Percentiles rank a stretch among this genome's conserved stretches.
Conservation (phyloP, 805 yeast species). For the Metschnikowia sp. region DNA sequence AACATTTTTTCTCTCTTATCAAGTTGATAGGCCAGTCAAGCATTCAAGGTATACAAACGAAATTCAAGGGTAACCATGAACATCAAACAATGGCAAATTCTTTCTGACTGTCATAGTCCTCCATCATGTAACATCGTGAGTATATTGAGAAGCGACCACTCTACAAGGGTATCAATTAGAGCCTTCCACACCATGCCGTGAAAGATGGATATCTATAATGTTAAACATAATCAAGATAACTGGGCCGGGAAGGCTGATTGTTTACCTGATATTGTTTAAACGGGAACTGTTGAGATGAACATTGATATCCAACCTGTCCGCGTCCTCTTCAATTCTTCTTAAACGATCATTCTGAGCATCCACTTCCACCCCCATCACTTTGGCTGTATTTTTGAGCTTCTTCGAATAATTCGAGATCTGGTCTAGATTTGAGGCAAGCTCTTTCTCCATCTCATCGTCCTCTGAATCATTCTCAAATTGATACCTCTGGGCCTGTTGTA, state of each 20-base stretch:
- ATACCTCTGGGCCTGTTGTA: conserved; percentile 61
- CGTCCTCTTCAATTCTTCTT: conserved; percentile 73
- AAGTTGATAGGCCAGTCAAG: too few species aligned
- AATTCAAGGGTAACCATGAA: too few species aligned
- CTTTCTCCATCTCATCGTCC: conserved; percentile 89
- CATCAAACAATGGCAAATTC: too few species aligned
- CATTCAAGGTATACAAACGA: too few species aligned
- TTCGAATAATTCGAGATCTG: conserved; percentile 67
- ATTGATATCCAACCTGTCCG: conserved; percentile 80
- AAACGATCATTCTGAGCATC: conserved; percentile 74
- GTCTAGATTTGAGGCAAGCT: conserved; percentile 78
- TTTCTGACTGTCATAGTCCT: too few species aligned
- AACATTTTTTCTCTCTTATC: too few species aligned
- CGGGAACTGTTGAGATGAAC: conserved; percentile 75
- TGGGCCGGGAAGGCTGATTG: neutral
- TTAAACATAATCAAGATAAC: too few species aligned
- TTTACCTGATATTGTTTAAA: conserved; percentile 48
- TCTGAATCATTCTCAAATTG: conserved; percentile 88
- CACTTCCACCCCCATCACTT: conserved; percentile 71
- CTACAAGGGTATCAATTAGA: too few species aligned
- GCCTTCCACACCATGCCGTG: too few species aligned
- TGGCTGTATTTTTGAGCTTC: conserved; percentile 70
- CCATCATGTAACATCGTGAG: too few species aligned
- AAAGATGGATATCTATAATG: too few species aligned
- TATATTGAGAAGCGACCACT: too few species aligned